Conservation (phyloP, 768 basidiomycete species). For the Leccinum fibrillosum region DNA sequence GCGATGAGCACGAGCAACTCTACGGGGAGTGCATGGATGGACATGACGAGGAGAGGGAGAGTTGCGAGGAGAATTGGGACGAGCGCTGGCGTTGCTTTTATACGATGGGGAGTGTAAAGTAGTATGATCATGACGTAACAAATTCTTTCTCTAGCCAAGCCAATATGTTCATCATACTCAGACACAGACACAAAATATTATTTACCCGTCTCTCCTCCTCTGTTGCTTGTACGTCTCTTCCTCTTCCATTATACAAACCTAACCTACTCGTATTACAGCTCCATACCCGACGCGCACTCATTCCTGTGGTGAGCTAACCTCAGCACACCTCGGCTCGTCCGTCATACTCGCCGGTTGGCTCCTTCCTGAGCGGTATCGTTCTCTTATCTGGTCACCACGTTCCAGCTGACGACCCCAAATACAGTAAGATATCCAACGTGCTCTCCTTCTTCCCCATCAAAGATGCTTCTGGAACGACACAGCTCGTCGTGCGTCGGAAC, state of each 20-base stretch:
- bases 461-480: slow-evolving; percentile 73
- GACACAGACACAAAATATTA: no score
- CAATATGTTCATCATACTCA: slow-evolving; percentile 6
- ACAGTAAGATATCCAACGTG: slow-evolving; percentile 62
- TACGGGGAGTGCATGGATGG: slow-evolving; percentile 46
- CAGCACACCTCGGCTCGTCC: slow-evolving; percentile 46
- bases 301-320: slow-evolving; percentile 54
- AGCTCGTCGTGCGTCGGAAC: slow-evolving; percentile 66
- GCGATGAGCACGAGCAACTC: slow-evolving; percentile 62
- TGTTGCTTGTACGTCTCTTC: not conserved
- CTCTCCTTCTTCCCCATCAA: slow-evolving; percentile 86
- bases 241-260: not conserved
- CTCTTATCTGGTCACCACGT: slow-evolving; percentile 25
- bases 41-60: slow-evolving; percentile 31
- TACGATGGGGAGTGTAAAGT: not conserved
- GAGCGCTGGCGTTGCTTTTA: slow-evolving; percentile 1
- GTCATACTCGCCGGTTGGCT: slow-evolving; percentile 84
- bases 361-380: slow-evolving; percentile 71
- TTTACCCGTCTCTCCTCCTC: not conserved
- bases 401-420: slow-evolving; percentile 33
- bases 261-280: slow-evolving; percentile 31
- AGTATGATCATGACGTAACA: slow-evolving; percentile 17
- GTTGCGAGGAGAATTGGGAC: not conserved
- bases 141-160: not conserved
- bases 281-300: slow-evolving; percentile 65